Evolutionary conservation across 495 filamentous ascomycete species (phyloP), one percentile per base, ranked within the genome.

Genomic region (Daldinia bambusicola): DNA sequence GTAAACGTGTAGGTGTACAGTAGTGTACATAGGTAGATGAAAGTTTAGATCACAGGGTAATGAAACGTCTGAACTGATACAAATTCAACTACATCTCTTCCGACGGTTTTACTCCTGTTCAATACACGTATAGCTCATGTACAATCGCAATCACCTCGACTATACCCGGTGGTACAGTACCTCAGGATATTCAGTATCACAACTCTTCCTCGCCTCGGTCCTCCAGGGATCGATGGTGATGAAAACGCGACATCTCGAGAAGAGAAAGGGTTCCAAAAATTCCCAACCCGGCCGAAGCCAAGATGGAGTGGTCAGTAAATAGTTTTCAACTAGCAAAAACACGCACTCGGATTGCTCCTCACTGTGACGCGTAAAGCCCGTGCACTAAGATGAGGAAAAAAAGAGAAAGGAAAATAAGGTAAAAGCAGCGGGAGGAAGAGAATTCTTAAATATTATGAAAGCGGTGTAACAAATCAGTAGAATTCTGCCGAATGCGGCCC

Each of bases 321-420:
- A 85, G 83, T 85, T 85, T 85, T 85, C 82, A 84, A 84, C 83
- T 84, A 85, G 83, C 83, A 84, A 85, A 81, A 84, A 84, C 79
- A 79, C 79, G 78, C 81, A 77, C 83, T 85, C 83, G 81, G 83
- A 85, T 81, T 80, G 80, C 81, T 85, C 83, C 80, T 85, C 83
- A 85, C 80, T 81, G 82, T 77, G 82, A 83, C 77, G 78, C 80
- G 78, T 84, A 82, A 80, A 79, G 82, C 82, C 82, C 82, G 76
- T 84, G 82, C 82, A 82, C 79, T 81, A 74, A 79, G 81, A 83
- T 81, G 75, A 38, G 60, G 80, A 75, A 34, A 69, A 60, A 77
- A 80, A 72, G 43, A 59, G 59, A 60, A 63, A 3, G 67, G 26
- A 55, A 74, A 67, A 67, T 1, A 30, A 14, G 52, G 9, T 20